Evolutionary conservation across 2,329 filamentous ascomycete genomes (phyloP), one percentile per base, ranked within the genome.

Genomic region (Apiospora phragmitis): DNA sequence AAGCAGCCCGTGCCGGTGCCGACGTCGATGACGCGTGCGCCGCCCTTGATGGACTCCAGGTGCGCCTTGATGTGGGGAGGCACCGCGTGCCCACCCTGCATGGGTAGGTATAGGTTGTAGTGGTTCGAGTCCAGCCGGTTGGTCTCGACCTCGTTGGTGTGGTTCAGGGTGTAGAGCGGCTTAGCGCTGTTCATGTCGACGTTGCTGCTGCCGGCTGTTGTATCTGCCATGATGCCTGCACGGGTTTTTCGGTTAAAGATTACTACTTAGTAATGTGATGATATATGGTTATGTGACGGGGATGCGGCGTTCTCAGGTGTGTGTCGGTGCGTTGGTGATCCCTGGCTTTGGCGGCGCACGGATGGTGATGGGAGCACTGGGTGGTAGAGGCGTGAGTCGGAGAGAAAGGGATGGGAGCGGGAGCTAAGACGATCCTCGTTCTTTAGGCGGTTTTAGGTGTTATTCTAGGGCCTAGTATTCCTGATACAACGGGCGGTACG

Each of bases 1-100:
- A 70, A 76, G 12, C 71, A 70, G n/a, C 69, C 73, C 11, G 73
- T 73, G 29, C 70, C 73, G 55, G 72, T 72, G 35, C 70, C 72
- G 9, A 74, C 41, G 59, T 74, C 73, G 4, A 71, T 70, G 35
- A 74, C 67, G n/a, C 29, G 29, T 7, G 55, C 55, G 55, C 55
- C 55, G 55, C 55, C 55, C 29, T 35, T 35, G 29, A 62, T 32
- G 1, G 55, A n/a, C 1, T 32, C 55, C 55, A 62, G 55, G 32
- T 62, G 14, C 21, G 55, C 1, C 32, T 62, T 21, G 55, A 62
- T 62, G 32, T 62, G 55, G 18, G 18, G 55, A 4, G 55, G 55
- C 18, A 62, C 55, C 32, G 55, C 32, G 32, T 29, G 55, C 32
- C 55, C 55, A 18, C 55, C 55, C 55, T 62, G 55, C 55, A 62